These are phyloP conservation scores for Styphnolobium japonicum DNA, from an alignment of 306 rosid species.

Conservation along the genomic window DNA sequence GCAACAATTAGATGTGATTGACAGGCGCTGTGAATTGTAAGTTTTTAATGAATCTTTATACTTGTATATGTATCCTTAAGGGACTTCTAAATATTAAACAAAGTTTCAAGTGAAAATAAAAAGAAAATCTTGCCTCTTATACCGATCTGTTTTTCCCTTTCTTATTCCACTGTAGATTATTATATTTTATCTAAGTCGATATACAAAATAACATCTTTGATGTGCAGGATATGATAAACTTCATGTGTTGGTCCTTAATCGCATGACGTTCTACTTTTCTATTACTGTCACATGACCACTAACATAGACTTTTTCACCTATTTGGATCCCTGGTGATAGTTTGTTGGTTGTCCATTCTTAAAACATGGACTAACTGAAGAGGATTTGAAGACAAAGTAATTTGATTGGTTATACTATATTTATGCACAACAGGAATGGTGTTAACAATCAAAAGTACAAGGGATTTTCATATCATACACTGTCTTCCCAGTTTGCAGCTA, in stretches of 20 bases:
- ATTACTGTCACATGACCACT: not conserved
- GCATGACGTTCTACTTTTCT: not conserved
- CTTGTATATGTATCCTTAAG: not conserved
- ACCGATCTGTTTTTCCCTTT: not conserved
- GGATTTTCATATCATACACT: not conserved
- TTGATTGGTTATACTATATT: not conserved
- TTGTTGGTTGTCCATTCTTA: not conserved
- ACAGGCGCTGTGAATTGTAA: conserved; percentile 70
- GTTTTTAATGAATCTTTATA: conserved; percentile 20
- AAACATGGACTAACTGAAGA: not conserved
- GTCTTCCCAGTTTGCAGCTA: conserved; percentile 1
- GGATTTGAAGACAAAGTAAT: not conserved
- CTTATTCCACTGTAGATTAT: not conserved
- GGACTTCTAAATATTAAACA: not conserved
- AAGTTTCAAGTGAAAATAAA: conserved; percentile 5
- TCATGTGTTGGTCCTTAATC: not conserved
- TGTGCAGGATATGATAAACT: not conserved
- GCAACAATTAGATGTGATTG: conserved; percentile 70
- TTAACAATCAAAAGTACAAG: not conserved
- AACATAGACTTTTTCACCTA: not conserved
- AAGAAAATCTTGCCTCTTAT: not conserved
- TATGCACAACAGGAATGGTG: not conserved
- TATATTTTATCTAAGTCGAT: not conserved
- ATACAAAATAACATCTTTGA: not conserved
- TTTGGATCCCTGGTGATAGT: not conserved